phyloP scores from a whole-genome alignment of 2,329 filamentous ascomycete genomes.

The Apiospora phragmitis region DNA sequence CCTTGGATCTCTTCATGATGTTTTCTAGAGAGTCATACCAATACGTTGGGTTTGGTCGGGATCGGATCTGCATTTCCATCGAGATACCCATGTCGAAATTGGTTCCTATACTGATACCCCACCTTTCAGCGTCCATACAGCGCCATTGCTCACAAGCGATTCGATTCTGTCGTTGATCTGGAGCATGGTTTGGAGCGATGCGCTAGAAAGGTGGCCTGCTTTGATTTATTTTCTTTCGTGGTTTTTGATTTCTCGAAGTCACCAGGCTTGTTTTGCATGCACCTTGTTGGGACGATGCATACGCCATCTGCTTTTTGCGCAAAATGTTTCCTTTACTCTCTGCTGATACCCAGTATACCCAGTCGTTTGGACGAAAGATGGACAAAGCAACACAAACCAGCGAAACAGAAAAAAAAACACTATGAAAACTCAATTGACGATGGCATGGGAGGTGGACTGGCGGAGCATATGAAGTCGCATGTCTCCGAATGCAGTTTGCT shows the following conservation, averaged over 20 bases:
- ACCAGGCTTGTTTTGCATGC: constrained; percentile 33
- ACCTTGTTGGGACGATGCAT: constrained; percentile 25
- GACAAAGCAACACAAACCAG: constrained; percentile 24
- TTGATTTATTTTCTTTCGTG: constrained; percentile 4
- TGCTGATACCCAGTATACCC: constrained; percentile 41
- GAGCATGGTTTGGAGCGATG: constrained; percentile 8
- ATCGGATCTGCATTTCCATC: constrained; percentile 38
- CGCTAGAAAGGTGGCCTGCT: constrained; percentile 10
- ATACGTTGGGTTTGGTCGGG: constrained; percentile 34
- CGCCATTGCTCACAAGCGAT: constrained; percentile 24
- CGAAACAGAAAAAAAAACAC: constrained; percentile 23
- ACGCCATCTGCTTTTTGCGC: constrained; percentile 12
- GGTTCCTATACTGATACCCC: constrained; percentile 36
- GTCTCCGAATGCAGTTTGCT: constrained; percentile 15
- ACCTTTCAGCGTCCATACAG: constrained; percentile 22
- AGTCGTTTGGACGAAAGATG: constrained; percentile 30
- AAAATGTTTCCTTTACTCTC: constrained; percentile 30
- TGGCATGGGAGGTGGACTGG: constrained; percentile 11
- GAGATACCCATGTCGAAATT: constrained; percentile 36
- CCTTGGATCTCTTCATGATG: constrained; percentile 21
- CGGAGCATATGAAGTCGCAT: constrained; percentile 13
- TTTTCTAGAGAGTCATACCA: constrained; percentile 33
- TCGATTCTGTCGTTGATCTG: background rate
- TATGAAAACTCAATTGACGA: constrained; percentile 11
- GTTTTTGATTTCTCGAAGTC: constrained; percentile 26